Evolutionary conservation across 345 rosid species (phyloP).

Genomic region (Alliaria petiolata): DNA sequence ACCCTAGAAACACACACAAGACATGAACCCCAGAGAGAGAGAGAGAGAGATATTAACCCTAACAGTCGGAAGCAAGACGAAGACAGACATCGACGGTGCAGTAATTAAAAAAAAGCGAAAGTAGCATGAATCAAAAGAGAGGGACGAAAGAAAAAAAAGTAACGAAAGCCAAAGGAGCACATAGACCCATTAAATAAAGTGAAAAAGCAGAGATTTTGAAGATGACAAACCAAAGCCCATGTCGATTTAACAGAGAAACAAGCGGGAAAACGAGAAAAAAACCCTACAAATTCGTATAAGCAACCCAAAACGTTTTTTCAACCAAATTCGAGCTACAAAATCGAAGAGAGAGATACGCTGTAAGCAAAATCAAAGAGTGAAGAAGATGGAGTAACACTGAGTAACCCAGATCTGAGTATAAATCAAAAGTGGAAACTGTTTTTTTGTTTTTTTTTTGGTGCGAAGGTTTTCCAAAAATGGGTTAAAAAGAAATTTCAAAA

Average conservation of each 20-base stretch:
- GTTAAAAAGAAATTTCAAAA: not conserved
- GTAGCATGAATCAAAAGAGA: conserved; percentile 17
- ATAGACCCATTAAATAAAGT: conserved; percentile 22
- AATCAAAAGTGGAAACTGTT: conserved; percentile 6
- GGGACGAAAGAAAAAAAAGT: not conserved
- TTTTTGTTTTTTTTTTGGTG: not conserved
- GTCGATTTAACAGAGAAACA: conserved; percentile 11
- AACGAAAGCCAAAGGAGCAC: conserved; percentile 14
- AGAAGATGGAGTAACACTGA: not conserved
- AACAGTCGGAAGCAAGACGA: not conserved
- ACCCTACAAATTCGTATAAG: not conserved
- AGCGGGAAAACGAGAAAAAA: conserved; percentile 15
- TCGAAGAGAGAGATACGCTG: not conserved
- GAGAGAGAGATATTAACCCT: not conserved
- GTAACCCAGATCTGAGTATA: conserved; percentile 24
- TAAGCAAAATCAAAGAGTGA: not conserved
- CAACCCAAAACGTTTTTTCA: not conserved
- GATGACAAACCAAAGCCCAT: conserved; percentile 17
- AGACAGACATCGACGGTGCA: not conserved
- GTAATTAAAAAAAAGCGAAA: conserved; percentile 13
- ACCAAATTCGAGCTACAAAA: not conserved
- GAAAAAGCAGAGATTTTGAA: conserved; percentile 26
- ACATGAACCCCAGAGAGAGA: conserved; percentile 5
- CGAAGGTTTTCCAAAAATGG: not conserved
- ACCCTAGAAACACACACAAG: conserved; percentile 21